Conservation (phyloP, 148 eudicot genomes). For the Chenopodium album region DNA sequence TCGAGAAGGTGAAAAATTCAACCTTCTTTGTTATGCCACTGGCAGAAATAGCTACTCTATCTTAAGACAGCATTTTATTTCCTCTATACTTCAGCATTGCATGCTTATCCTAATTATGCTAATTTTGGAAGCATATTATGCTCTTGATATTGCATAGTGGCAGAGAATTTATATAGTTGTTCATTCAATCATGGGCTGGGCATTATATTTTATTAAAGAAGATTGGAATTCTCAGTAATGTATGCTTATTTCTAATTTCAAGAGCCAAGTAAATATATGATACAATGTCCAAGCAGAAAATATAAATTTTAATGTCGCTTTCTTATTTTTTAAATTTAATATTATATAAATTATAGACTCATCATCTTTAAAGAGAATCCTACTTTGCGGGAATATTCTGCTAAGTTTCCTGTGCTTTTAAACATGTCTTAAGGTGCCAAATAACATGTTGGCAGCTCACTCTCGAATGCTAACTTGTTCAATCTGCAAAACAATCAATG, state of each 20-base stretch:
- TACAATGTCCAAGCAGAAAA: neutral
- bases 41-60: too few relatives aligned
- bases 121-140: neutral
- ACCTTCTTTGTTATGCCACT: neutral
- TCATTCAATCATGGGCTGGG: neutral
- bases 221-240: neutral
- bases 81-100: neutral
- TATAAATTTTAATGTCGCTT: neutral
- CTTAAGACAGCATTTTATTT: neutral
- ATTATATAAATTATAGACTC: neutral
- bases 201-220: neutral
- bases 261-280: neutral
- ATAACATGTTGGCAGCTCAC: neutral
- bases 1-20: slow-evolving; percentile 64
- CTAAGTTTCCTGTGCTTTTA: neutral
- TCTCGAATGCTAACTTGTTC: neutral
- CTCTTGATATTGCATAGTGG: neutral
- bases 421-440: neutral
- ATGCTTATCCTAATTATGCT: neutral
- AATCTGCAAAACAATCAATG: neutral
- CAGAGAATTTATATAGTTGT: neutral
- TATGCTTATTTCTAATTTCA: neutral
- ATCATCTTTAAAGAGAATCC: neutral
- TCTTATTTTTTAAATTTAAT: neutral
- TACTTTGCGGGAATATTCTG: neutral